phyloP scores from a whole-genome alignment of 768 basidiomycete species.

The Mycena epipterygia region DNA sequence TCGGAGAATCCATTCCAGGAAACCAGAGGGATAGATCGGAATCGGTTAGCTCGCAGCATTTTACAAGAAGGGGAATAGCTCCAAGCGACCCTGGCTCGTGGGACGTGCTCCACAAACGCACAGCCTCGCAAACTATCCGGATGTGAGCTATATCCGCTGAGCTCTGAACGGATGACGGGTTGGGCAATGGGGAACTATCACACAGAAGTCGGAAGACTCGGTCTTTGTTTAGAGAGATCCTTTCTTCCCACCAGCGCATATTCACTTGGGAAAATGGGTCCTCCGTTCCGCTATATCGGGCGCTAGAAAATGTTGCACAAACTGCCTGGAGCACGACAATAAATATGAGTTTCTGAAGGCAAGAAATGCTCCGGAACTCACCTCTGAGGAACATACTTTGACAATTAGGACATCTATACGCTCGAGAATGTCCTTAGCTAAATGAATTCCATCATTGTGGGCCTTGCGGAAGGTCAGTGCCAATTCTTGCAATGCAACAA shows the following conservation, averaged over 20 bases:
- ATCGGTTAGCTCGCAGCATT: neutral
- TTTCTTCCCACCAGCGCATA: slow-evolving; percentile 4
- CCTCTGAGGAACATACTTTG: neutral
- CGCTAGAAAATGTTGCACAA: neutral
- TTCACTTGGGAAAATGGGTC: neutral
- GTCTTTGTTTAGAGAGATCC: neutral
- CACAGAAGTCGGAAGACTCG: slow-evolving; percentile 6
- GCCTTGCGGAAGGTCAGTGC: slow-evolving; percentile 2
- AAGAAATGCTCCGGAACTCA: neutral
- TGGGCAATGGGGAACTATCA: neutral
- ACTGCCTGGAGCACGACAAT: neutral
- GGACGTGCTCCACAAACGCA: neutral
- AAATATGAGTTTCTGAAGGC: neutral
- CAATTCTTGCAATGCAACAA: slow-evolving; percentile 2
- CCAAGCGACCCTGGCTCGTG: neutral
- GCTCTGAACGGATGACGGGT: neutral
- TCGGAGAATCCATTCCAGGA: neutral
- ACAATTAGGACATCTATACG: slow-evolving; percentile 6
- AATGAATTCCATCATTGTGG: neutral
- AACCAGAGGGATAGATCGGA: slow-evolving; percentile 7
- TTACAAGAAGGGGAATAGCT: neutral
- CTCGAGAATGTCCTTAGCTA: neutral
- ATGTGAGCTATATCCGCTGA: neutral
- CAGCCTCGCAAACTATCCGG: slow-evolving; percentile 3
- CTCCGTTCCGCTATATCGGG: neutral